Conservation (phyloP, 305 asterid species). For the Withania somnifera region DNA sequence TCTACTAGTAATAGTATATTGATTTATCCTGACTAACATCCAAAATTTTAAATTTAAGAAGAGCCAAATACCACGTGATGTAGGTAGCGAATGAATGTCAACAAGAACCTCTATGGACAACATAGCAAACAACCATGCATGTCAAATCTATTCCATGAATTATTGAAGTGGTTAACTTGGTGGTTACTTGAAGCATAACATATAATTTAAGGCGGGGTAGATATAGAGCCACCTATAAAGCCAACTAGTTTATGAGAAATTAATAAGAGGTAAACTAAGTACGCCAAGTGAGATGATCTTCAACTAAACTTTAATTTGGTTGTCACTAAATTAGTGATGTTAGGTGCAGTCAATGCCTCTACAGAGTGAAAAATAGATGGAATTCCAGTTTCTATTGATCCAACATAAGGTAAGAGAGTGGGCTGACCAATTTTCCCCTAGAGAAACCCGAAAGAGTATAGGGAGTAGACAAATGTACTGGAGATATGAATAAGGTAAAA, state of each 20-base stretch:
- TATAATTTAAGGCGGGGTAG: not conserved
- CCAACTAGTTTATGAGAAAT: not conserved
- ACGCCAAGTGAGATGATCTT: not conserved
- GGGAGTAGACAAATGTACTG: not conserved
- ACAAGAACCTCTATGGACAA: not conserved
- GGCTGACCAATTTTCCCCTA: no score
- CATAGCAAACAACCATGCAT: not conserved
- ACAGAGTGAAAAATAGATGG: not conserved
- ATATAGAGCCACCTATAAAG: not conserved
- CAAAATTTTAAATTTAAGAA: not conserved
- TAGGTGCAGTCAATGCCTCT: not conserved
- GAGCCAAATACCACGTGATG: not conserved
- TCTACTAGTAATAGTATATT: not conserved
- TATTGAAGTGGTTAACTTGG: not conserved
- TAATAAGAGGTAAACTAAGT: not conserved
- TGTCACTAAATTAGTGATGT: not conserved
- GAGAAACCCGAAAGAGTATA: no score
- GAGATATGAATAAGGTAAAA: no score
- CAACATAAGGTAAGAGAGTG: no score
- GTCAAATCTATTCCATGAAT: not conserved
- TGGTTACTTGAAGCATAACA: not conserved
- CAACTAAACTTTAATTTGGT: not conserved
- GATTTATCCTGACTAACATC: not conserved
- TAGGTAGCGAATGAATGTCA: not conserved
- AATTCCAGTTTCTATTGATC: not conserved